Base-by-base conservation (phyloP, 345 rosid species). In the Erodium maritimum region DNA sequence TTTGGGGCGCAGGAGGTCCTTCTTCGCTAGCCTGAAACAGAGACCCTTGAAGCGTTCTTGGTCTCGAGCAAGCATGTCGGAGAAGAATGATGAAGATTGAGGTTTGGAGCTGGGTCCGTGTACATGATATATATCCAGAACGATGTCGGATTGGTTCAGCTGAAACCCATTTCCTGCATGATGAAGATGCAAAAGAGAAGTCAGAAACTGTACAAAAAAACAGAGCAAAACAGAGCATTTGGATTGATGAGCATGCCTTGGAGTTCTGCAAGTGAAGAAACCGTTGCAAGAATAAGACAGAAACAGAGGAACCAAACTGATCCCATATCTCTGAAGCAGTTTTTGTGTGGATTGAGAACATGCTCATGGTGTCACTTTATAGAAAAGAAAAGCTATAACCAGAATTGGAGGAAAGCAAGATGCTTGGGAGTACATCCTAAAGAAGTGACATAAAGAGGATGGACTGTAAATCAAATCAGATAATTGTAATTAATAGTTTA, bases 91-190 rank as follows among this genome's bases (percentile, higher is more conserved):
- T 16, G 67, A 19, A 19, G 71, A 64, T 37, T 60, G 48, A 4
- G 59, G 34, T 29, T 3, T n/a, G 19, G 74, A 66, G 58, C 24
- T 60, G 54, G 29, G 62, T 21, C 76, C 72, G 1, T 11, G 59
- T 6, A 64, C 74, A 56, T 76, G 77, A 58, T 69, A 67, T 33
- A 76, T 21, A 50, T 61, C 64, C 57, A 76, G 42, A 45, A 46
- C 23, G 24, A 67, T 57, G 64, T 37, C 46, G 2, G 69, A 42
- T 57, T 57, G 56, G 20, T 63, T 61, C 58, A 13, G 65, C 56
- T 37, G 12, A 9, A 23, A 22, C 55, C 33, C 66, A 55, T 64
- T n/a, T 23, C 23, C 74, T 71, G 74, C 16, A 54, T 54, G 22
- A 29, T 37, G 46, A 23, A 45, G 48, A 21, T 21, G 8, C 63